Evolutionary conservation across 192 early-diverging fungal genomes (phyloP), one percentile per base, ranked within the genome.

Genomic region (Radiomyces spectabilis): DNA sequence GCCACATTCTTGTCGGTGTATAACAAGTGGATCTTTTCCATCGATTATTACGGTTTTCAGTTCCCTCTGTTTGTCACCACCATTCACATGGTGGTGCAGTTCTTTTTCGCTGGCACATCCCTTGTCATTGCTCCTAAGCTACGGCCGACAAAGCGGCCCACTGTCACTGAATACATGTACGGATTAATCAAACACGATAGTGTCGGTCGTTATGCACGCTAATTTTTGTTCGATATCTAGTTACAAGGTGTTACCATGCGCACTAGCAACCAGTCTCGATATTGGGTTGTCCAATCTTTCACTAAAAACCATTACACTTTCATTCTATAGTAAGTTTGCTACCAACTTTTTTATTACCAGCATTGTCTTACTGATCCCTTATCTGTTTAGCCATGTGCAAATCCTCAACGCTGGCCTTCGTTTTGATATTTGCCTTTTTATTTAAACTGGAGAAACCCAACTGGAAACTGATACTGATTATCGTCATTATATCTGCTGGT

Each of bases 1-100:
- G 68, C 94, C 1, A 81, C 90, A 0, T 55, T 79, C 6, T 72
- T 97, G 24, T 85, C 85, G 1, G 75, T 94, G 2, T 97, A 93
- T 71, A 97, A 97, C 81, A 93, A 89, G 51, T 97, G 91, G 91
- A 75, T 97, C 53, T 94, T 97, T 73, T 86, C 89, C 25, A 61
- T 76, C 26, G 74, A 80, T 0, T 80, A 91, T 58, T 78, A 88
- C 53, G 80, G 91, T 71, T 95, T 94, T 68, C 74, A 68, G 25
- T 95, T 83, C 53, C 94, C 94, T 27, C 73, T 97, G 4, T 89
- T 97, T 70, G 88, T 88, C 29, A 87, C 88, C 34, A 78, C 77
- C 42, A 57, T 87, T 9, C 94, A 97, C 53, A 92, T 88, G 86
- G 57, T 88, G 10, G 83, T 92, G 8, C 94, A 97, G 59, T 92